Evolutionary conservation across 2,329 filamentous ascomycete genomes (phyloP).

Genomic region (Annulohypoxylon truncatum): DNA sequence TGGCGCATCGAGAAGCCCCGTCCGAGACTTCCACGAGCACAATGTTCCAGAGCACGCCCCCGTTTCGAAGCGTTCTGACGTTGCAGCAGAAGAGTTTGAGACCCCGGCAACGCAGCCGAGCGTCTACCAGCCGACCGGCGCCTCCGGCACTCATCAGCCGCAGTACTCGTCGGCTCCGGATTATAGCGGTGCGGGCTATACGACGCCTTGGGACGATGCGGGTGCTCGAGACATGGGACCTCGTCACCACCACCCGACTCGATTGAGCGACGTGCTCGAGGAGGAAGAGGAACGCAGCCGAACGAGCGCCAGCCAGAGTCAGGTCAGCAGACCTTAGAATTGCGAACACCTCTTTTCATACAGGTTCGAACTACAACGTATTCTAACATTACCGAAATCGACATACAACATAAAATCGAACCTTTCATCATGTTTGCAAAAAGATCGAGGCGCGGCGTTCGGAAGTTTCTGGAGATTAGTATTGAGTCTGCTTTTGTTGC

Average conservation of each 20-base stretch:
- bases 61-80: slow-evolving; percentile 63
- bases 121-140: slow-evolving; percentile 49
- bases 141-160: slow-evolving; percentile 43
- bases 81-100: slow-evolving; percentile 68
- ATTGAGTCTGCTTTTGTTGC: slow-evolving; percentile 10
- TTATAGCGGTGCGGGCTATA: slow-evolving; percentile 75
- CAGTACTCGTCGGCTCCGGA: slow-evolving; percentile 62
- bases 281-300: slow-evolving; percentile 85
- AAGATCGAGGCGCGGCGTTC: not conserved
- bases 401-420: not conserved
- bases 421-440: not conserved
- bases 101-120: slow-evolving; percentile 59
- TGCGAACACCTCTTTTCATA: slow-evolving; percentile 1
- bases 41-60: slow-evolving; percentile 50
- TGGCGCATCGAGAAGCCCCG: slow-evolving; percentile 64
- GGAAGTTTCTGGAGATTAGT: slow-evolving; percentile 5
- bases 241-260: slow-evolving; percentile 86
- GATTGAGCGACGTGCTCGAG: slow-evolving; percentile 88
- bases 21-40: slow-evolving; percentile 70
- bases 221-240: slow-evolving; percentile 67
- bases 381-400: not conserved
- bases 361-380: not conserved
- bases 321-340: slow-evolving; percentile 61
- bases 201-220: slow-evolving; percentile 76
- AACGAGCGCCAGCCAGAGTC: slow-evolving; percentile 76